Base-by-base conservation (phyloP, 495 filamentous ascomycete genomes). In the Pseudomonodictys pantanalensis region DNA sequence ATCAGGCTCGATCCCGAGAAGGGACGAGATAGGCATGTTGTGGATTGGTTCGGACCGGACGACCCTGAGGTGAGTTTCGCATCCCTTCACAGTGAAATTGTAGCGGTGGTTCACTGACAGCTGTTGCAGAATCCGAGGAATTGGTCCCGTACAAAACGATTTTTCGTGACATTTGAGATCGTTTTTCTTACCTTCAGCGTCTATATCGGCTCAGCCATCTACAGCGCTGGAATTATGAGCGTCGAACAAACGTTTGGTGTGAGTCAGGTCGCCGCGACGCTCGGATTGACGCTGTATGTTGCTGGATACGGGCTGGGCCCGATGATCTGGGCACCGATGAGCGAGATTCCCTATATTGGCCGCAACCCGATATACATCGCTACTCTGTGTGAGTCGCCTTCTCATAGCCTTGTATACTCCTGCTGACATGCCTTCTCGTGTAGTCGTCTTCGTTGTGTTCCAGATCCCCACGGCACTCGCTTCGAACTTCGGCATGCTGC, bases 181-280 rank as follows among this genome's bases (percentile, higher is more conserved):
- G 76, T 73, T 52, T 67, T 78, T 23, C 71, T 78, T 23, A 81
- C 78, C 0, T 74, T 76, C 26, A 69, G 69, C 51, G 74, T 79
- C 47, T 79, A 81, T 66, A 76, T 77, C 44, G 78, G 78, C 17
- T 72, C 68, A 32, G 68, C 78, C 2, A 78, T 81, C 46, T 79
- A 76, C 68, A 68, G 72, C 0, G 69, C 78, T 18, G 67, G 76
- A 17, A 68, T 68, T 9, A 22, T 22, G 7, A 67, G 54, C 26
- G 69, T 83, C 23, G 68, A 70, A 11, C 41, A 68, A 24, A 60
- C 72, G 33, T 83, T 83, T 51, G 71, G 72, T 10, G 78, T 82
- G 15, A 74, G 69, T 57, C 60, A 69, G 17, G 74, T 76, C 0
- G 77, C 75, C 5, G 29, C 6, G 12, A 6, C 26, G 9, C 9